These are phyloP conservation scores for Wickerhamiella cacticola DNA, from an alignment of 805 yeast species.

Conservation along the genomic window DNA sequence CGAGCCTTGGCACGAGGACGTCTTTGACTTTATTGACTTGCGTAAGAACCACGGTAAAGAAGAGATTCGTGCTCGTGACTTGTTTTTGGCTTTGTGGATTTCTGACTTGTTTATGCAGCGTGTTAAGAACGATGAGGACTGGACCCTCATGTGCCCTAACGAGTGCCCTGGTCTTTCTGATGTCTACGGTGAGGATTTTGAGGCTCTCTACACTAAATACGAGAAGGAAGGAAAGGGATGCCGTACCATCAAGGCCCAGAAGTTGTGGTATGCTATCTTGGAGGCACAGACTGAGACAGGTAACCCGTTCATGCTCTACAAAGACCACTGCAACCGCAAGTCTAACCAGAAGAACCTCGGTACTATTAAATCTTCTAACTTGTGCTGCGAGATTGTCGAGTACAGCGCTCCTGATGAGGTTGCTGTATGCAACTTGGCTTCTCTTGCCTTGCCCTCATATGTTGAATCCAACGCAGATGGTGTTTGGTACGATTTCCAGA, in stretches of 20 bases:
- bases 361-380: slow-evolving; percentile 79
- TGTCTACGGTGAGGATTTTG: slow-evolving; percentile 75
- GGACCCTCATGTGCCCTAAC: slow-evolving; percentile 87
- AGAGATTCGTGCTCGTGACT: slow-evolving; percentile 83
- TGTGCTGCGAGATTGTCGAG: slow-evolving; percentile 91
- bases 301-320: slow-evolving; percentile 86
- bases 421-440: slow-evolving; percentile 91
- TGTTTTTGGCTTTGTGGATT: slow-evolving; percentile 89
- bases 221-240: slow-evolving; percentile 58
- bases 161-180: slow-evolving; percentile 80
- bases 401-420: slow-evolving; percentile 85
- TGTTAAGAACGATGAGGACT: slow-evolving; percentile 62
- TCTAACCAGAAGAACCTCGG: slow-evolving; percentile 90
- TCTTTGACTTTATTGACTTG: slow-evolving; percentile 73
- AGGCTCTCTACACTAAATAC: slow-evolving; percentile 53
- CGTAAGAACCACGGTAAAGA: slow-evolving; percentile 93
- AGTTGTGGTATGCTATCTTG: slow-evolving; percentile 77
- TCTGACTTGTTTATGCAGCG: slow-evolving; percentile 90
- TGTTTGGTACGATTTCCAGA: slow-evolving; percentile 54
- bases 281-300: slow-evolving; percentile 96
- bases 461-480: slow-evolving; percentile 34
- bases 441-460: slow-evolving; percentile 76
- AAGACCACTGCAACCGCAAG: slow-evolving; percentile 80
- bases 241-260: slow-evolving; percentile 67
- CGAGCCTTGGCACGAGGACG: slow-evolving; percentile 96